Evolutionary conservation across 768 basidiomycete species (phyloP).

Genomic region (Dacryopinax spathularia): DNA sequence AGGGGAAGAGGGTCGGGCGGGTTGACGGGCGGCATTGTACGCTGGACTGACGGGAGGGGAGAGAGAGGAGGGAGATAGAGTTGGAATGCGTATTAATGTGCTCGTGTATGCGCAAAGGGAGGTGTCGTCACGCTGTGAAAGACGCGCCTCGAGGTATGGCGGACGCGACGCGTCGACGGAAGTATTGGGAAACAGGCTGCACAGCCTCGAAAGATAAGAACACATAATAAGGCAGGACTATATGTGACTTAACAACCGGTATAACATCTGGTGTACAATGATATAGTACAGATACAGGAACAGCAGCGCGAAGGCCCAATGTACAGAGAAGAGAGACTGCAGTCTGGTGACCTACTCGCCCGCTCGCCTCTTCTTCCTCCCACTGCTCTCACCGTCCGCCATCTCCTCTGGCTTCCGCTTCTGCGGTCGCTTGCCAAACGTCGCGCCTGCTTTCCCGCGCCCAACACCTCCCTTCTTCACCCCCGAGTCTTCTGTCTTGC

Average conservation of each 20-base stretch:
- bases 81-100: not conserved
- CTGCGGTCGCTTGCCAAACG: not conserved
- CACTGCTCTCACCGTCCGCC: not conserved
- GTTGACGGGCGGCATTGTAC: conserved; percentile 3
- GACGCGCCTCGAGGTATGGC: too few relatives aligned
- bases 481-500: not conserved
- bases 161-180: too few relatives aligned
- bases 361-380: not conserved
- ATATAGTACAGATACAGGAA: too few relatives aligned
- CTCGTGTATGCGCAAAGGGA: not conserved
- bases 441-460: not conserved
- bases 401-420: not conserved
- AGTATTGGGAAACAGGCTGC: too few relatives aligned
- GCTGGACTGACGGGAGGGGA: not conserved
- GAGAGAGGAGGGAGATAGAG: not conserved
- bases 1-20: conserved; percentile 18
- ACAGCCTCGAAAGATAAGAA: too few relatives aligned
- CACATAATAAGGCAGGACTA: too few relatives aligned
- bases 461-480: not conserved
- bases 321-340: too few relatives aligned
- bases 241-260: too few relatives aligned
- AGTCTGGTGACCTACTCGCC: not conserved
- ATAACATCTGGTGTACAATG: too few relatives aligned
- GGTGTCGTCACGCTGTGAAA: too few relatives aligned
- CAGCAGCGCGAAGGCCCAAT: too few relatives aligned